Evolutionary conservation across 352 stramenopile species (phyloP).

Genomic region (Thalassiosira pacifica): DNA sequence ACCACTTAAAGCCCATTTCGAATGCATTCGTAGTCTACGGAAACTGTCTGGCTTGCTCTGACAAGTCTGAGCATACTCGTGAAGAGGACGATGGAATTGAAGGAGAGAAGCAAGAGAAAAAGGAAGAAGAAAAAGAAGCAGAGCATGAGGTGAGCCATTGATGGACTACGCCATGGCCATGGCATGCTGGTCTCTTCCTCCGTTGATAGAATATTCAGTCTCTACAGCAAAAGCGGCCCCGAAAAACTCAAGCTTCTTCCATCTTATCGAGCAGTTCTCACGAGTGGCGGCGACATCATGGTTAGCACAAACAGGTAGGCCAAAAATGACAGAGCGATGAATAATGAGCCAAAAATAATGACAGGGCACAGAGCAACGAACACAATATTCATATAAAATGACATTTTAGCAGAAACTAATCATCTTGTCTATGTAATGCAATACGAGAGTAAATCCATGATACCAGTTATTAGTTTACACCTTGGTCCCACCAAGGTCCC

Average conservation of each 20-base stretch:
- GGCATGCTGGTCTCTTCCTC: not conserved
- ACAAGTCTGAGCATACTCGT: not conserved
- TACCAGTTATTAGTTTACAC: too few species aligned
- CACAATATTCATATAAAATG: not conserved
- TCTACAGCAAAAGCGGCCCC: too few species aligned
- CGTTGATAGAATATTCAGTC: too few species aligned
- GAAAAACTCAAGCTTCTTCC: not conserved
- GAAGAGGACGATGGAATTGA: not conserved
- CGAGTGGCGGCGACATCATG: not conserved
- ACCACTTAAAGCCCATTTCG: constrained; percentile 48
- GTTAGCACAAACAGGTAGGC: not conserved
- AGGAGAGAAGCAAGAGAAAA: not conserved
- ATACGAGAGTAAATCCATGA: too few species aligned
- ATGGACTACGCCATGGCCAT: not conserved
- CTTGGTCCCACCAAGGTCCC: too few species aligned
- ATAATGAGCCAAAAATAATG: not conserved
- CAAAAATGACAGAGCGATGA: not conserved
- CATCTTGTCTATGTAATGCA: too few species aligned
- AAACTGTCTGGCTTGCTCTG: constrained; percentile 41
- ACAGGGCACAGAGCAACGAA: not conserved
- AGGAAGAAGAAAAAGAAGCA: not conserved
- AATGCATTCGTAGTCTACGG: constrained; percentile 60
- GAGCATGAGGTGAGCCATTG: not conserved
- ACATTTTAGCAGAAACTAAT: not conserved
- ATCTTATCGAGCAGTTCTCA: not conserved